phyloP scores from a whole-genome alignment of 306 rosid genomes.

The Boehmeria nivea region DNA sequence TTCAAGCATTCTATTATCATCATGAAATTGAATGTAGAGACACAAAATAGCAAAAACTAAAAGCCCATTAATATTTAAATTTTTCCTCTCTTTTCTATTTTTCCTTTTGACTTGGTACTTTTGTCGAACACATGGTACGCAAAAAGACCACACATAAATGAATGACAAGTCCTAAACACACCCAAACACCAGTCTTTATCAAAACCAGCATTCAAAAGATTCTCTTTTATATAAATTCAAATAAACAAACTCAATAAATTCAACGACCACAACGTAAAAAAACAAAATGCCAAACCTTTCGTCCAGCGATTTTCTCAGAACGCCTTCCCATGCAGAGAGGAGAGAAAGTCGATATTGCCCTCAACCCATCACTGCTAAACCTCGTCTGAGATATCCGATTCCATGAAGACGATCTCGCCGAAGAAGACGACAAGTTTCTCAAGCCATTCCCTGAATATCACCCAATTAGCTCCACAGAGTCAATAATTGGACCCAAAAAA shows the following conservation, averaged over 20 bases:
- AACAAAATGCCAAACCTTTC: constrained; percentile 50
- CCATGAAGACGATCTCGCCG: constrained; percentile 24
- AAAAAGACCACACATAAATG: neutral
- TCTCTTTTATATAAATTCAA: too few relatives aligned
- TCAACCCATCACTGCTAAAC: constrained; percentile 15
- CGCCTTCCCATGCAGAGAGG: constrained; percentile 90
- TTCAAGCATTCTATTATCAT: too few relatives aligned
- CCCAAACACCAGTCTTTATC: neutral
- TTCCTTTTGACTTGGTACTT: constrained; percentile 21
- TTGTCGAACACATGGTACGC: constrained; percentile 45
- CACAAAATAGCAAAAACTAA: too few relatives aligned
- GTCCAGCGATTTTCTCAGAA: constrained; percentile 86
- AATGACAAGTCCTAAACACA: neutral
- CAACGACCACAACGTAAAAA: neutral
- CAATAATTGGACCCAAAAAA: neutral
- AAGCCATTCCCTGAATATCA: constrained; percentile 52
- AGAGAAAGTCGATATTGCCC: constrained; percentile 51
- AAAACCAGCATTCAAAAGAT: neutral
- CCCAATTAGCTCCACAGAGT: constrained; percentile 7
- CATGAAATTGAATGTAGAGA: too few relatives aligned
- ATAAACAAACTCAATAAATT: neutral
- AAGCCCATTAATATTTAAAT: too few relatives aligned
- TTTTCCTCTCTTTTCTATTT: too few relatives aligned
- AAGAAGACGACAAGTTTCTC: constrained; percentile 29
- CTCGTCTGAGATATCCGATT: neutral